Evolutionary conservation across 2,329 filamentous ascomycete species (phyloP).

Genomic region (Ceratocystis diversiconidia): DNA sequence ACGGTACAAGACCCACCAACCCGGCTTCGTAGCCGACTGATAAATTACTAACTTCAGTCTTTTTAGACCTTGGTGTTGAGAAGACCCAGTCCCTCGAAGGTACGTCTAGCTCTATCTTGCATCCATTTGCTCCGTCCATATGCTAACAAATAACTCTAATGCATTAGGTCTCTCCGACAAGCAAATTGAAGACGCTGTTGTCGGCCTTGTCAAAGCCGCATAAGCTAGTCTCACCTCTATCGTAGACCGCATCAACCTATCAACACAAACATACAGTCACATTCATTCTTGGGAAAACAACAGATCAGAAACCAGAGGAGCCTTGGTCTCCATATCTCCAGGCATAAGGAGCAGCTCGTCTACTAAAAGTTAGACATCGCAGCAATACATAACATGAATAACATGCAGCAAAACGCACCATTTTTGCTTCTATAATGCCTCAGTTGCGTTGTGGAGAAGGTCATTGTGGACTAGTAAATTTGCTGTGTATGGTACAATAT

Average conservation of each 20-base stretch:
- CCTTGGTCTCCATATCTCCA: neutral
- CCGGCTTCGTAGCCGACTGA: neutral
- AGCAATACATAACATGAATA: neutral
- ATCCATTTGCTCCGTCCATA: constrained; percentile 22
- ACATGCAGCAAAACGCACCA: neutral
- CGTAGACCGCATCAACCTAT: neutral
- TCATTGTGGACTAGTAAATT: neutral
- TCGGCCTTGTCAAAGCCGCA: constrained; percentile 36
- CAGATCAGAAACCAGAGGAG: neutral
- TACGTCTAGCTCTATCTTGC: constrained; percentile 19
- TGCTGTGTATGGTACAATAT: neutral
- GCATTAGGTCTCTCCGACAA: constrained; percentile 39
- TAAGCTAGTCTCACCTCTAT: neutral
- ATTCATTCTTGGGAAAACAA: neutral
- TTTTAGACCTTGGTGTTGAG: constrained; percentile 42
- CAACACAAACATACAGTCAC: constrained; percentile 1
- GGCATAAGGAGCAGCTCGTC: neutral
- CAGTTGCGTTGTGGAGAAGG: neutral
- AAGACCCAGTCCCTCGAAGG: constrained; percentile 43
- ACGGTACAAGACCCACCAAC: constrained; percentile 45
- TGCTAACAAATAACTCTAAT: neutral
- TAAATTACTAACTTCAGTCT: neutral
- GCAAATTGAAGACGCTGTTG: constrained; percentile 46
- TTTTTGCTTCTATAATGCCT: neutral
- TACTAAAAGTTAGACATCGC: neutral